phyloP scores from a whole-genome alignment of 2,329 filamentous ascomycete species.

The Aureobasidium vineae region DNA sequence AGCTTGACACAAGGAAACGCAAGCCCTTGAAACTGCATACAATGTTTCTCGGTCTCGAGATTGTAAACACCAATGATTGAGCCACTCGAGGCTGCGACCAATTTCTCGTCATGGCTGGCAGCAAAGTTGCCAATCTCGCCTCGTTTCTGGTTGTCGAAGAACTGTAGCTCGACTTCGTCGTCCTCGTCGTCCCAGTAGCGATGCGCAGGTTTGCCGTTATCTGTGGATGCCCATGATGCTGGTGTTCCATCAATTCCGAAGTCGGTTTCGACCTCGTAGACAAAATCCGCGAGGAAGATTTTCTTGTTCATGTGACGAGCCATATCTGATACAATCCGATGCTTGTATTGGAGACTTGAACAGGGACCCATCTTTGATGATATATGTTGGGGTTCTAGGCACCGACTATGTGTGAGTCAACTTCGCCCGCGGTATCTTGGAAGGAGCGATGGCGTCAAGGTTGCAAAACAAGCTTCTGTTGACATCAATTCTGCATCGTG shows the following conservation, averaged over 20 bases:
- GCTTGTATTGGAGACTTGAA: not conserved
- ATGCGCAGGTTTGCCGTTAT: not conserved
- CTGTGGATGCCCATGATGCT: not conserved
- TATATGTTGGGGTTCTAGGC: not conserved
- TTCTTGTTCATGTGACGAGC: not conserved
- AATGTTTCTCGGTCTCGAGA: not conserved
- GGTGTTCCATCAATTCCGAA: not conserved
- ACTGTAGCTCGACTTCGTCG: not conserved
- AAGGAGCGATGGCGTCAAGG: slow-evolving; percentile 3
- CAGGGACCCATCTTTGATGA: too few relatives aligned
- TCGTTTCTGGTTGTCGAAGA: not conserved
- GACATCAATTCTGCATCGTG: not conserved
- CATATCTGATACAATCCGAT: not conserved
- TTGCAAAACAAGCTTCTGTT: not conserved
- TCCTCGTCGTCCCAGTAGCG: slow-evolving; percentile 15
- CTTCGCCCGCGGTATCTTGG: not conserved
- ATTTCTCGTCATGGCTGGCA: not conserved
- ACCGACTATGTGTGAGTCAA: slow-evolving; percentile 1
- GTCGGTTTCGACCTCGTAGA: not conserved
- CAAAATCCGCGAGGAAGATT: not conserved
- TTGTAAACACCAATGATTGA: not conserved
- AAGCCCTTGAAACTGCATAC: not conserved
- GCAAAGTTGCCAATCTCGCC: not conserved
- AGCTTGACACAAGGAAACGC: not conserved
- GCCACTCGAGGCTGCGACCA: not conserved